Base-by-base conservation (phyloP, 208 protist genomes). In the Porcisia hertigi region DNA sequence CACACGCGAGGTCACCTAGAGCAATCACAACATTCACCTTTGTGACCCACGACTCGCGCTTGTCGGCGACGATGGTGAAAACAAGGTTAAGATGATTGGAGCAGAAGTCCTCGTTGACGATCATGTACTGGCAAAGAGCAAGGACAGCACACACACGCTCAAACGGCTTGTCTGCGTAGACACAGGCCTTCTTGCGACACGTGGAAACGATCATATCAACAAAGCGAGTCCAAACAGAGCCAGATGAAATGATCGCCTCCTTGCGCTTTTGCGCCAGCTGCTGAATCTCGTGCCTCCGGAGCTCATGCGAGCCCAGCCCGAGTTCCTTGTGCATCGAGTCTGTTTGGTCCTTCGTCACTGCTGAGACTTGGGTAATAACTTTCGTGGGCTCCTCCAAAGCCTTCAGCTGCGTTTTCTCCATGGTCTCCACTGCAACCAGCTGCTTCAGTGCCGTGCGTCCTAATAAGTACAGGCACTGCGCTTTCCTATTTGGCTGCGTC, bases 271-370 rank as follows among this genome's bases (percentile, higher is more conserved):
- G 85, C 52, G 90, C 82, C 9, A 94, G 75, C 77, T 96, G 86
- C 77, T 96, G 91, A 52, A 97, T 93, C 23, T 88, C 86, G 81
- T 96, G 92, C n/a, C 94, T 85, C 69, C 83, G 81, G 73, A 86
- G 91, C 69, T 96, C 92, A 47, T 88, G 83, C 66, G 91, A 94
- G 39, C 92, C 92, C 11, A 97, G 69, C 47, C 94, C 94, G 59
- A 97, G 76, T 63, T 97, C 90, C 76, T 94, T 94, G 60, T 95
- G 90, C 92, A 97, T 97, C 54, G 80, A 83, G 81, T 97, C 94
- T 6, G 81, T 71, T 55, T 82, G 73, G 3, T 49, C 78, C 23
- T 73, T 73, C 53, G 49, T 71, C 79, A 69, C 43, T 69, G 71
- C 77, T 20, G 73, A 66, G 36, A 49, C 47, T 36, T 67, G 41